Percentiles rank a stretch among this genome's conserved stretches.
Evolutionary conservation across 257 asterid genomes (phyloP).

Genomic region (Gentiana dahurica): DNA sequence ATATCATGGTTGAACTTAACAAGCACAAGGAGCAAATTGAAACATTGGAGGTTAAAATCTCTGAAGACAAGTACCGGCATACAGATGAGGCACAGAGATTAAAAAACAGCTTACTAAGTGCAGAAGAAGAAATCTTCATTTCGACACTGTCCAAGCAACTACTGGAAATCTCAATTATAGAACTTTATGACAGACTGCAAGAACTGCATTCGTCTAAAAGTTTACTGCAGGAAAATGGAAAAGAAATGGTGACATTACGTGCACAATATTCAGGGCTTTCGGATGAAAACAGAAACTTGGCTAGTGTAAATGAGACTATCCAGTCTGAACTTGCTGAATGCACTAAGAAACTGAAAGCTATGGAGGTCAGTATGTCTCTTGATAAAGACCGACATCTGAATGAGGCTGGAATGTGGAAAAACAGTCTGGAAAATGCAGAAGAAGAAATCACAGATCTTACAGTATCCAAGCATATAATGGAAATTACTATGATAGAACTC

Average conservation of each 20-base stretch:
- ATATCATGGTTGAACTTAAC: conserved; percentile 28
- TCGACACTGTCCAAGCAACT: conserved; percentile 49
- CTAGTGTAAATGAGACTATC: conserved; percentile 2
- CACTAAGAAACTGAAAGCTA: conserved; percentile 22
- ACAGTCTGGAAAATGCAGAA: conserved; percentile 29
- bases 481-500: conserved; percentile 36
- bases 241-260: conserved; percentile 31
- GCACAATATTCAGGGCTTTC: conserved; percentile 44
- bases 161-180: conserved; percentile 40
- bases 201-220: conserved; percentile 31
- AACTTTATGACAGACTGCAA: conserved; percentile 44
- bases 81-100: conserved; percentile 35
- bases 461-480: conserved; percentile 53
- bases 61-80: conserved; percentile 23
- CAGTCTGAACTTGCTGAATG: conserved; percentile 33
- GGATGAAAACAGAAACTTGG: conserved; percentile 8
- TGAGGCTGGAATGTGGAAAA: conserved; percentile 32
- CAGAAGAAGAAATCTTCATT: conserved; percentile 39
- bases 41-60: conserved; percentile 23
- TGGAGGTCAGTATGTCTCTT: conserved; percentile 28
- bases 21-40: conserved; percentile 29
- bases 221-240: conserved; percentile 28
- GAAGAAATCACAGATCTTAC: conserved; percentile 35
- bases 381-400: conserved; percentile 25
- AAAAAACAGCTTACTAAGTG: conserved; percentile 20